These are phyloP conservation scores for Taphrina wiesneri DNA, from an alignment of 1,139 yeast species.

Conservation along the genomic window DNA sequence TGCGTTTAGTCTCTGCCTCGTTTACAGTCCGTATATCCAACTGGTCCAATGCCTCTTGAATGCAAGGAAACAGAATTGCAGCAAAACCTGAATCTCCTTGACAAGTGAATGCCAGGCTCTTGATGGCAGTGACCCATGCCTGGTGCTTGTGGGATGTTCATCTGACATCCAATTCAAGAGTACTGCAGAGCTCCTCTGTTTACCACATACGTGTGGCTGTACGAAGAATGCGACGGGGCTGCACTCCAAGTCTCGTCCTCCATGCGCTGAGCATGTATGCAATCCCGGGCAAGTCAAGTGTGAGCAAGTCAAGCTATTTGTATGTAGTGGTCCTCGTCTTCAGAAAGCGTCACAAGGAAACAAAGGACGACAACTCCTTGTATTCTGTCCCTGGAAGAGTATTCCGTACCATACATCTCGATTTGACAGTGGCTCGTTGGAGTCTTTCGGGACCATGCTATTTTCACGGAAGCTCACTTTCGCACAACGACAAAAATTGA, in stretches of 20 bases:
- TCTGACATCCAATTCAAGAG: background rate
- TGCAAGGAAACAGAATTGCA: too few relatives aligned
- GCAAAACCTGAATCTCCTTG: too few relatives aligned
- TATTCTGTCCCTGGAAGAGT: too few relatives aligned
- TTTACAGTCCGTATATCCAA: too few relatives aligned
- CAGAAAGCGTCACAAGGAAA: too few relatives aligned
- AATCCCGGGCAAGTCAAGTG: background rate
- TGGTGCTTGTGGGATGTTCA: background rate
- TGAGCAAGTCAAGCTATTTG: background rate
- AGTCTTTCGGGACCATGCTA: background rate
- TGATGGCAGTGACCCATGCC: background rate
- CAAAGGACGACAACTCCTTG: too few relatives aligned
- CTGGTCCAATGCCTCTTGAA: too few relatives aligned
- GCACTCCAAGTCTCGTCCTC: background rate
- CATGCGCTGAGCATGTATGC: background rate
- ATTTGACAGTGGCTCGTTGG: too few relatives aligned
- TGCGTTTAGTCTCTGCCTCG: too few relatives aligned
- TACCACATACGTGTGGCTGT: background rate
- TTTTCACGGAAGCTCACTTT: conserved; percentile 18
- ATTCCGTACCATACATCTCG: too few relatives aligned
- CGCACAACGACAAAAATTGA: conserved; percentile 28
- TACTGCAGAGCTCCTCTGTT: background rate
- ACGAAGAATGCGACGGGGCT: background rate
- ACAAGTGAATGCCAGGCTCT: background rate
- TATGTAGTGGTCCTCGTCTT: too few relatives aligned